Percentiles rank a stretch among this genome's conserved stretches.
These are phyloP conservation scores for Pseudomicrostroma phylloplanum DNA, from an alignment of 1,284 basidiomycete species.

Conservation along the genomic window DNA sequence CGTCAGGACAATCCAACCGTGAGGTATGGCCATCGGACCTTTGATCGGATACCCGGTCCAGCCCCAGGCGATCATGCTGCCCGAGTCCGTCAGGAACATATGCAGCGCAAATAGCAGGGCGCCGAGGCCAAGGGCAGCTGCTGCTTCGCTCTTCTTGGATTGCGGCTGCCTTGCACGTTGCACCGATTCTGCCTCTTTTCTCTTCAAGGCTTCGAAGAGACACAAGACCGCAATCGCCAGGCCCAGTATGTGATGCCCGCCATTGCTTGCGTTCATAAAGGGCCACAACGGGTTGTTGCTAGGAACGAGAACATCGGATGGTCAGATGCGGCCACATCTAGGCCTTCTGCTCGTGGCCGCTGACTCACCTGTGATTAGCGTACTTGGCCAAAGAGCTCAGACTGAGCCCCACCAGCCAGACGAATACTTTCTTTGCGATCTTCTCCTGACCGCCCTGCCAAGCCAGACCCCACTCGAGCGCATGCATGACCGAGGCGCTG, in stretches of 20 bases:
- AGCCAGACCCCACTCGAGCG: conserved; percentile 36
- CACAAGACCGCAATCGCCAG: conserved; percentile 24
- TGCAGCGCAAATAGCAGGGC: conserved; percentile 56
- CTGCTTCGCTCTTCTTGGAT: conserved; percentile 58
- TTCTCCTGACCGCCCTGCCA: conserved; percentile 16
- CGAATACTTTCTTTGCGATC: not conserved
- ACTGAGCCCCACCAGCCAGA: conserved; percentile 38
- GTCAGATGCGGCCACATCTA: no score
- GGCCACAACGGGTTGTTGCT: conserved; percentile 47
- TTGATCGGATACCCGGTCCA: conserved; percentile 79
- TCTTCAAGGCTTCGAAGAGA: conserved; percentile 15
- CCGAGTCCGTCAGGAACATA: conserved; percentile 69
- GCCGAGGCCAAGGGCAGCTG: conserved; percentile 28
- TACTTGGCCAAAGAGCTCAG: conserved; percentile 37
- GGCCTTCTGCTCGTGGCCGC: not conserved
- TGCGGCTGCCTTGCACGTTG: conserved; percentile 61
- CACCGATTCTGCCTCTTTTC: conserved; percentile 22
- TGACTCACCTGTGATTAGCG: conserved; percentile 27
- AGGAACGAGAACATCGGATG: not conserved
- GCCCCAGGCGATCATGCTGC: conserved; percentile 79
- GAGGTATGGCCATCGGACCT: conserved; percentile 60
- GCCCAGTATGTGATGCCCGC: conserved; percentile 30
- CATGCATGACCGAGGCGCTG: conserved; percentile 23
- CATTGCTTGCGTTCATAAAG: conserved; percentile 38
- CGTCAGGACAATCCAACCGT: conserved; percentile 66